A percentile compares a stretch with the other conserved stretches of the same genome.
Conservation (phyloP, 768 basidiomycete species). For the Suillus occidentalis region DNA sequence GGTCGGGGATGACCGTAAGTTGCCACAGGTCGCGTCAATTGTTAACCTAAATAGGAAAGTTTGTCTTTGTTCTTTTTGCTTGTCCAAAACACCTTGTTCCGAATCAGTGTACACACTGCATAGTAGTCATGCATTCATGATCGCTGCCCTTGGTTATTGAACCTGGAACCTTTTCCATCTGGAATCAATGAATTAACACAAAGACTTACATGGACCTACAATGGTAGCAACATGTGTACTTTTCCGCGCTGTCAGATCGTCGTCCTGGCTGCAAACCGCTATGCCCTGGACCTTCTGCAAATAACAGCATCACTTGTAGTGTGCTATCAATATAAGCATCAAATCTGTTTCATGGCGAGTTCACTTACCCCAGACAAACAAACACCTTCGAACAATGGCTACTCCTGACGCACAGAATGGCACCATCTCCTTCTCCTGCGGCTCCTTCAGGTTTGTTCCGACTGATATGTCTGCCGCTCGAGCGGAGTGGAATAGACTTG, state of each 20-base stretch:
- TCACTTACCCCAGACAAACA: background rate
- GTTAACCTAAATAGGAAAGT: background rate
- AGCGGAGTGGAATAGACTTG: constrained; percentile 1
- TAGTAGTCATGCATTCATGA: too few species aligned
- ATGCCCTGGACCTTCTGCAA: background rate
- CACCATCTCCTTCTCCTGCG: background rate
- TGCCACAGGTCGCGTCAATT: background rate
- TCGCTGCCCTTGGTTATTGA: too few species aligned
- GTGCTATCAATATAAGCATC: background rate
- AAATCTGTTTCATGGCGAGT: background rate
- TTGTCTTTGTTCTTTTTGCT: background rate
- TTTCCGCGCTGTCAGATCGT: background rate
- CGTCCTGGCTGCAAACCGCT: background rate
- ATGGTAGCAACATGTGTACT: too few species aligned
- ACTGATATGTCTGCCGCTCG: background rate
- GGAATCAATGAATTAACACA: too few species aligned
- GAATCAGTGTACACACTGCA: background rate
- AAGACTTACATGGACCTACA: too few species aligned
- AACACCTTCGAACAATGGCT: background rate
- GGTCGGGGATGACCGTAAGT: background rate
- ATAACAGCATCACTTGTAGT: background rate
- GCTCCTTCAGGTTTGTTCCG: background rate
- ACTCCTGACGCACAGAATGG: background rate
- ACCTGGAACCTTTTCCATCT: too few species aligned
- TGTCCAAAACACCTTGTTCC: background rate